Conservation (phyloP, 2,329 filamentous ascomycete genomes). For the Aspergillus sergii region DNA sequence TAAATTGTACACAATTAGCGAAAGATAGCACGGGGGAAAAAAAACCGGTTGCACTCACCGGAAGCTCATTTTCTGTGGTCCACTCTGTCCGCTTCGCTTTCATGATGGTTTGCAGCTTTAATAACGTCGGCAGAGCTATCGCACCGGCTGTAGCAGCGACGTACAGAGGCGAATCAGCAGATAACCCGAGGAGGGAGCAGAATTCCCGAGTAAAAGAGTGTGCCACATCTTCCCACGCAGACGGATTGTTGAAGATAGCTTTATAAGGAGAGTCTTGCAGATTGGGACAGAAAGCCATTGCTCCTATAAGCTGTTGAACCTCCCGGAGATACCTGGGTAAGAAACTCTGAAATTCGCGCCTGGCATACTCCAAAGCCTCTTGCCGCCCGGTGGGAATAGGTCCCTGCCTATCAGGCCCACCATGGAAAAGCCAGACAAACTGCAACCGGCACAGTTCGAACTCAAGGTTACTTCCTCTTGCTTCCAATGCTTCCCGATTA, state of each 20-base stretch:
- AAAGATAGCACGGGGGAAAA: conserved; percentile 24
- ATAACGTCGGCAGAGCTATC: conserved; percentile 83
- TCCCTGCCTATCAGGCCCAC: conserved; percentile 59
- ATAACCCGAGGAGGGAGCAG: conserved; percentile 86
- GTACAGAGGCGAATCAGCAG: conserved; percentile 89
- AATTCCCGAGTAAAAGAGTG: conserved; percentile 92
- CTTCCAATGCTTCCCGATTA: conserved; percentile 72
- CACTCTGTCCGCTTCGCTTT: conserved; percentile 89
- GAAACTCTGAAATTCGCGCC: conserved; percentile 73
- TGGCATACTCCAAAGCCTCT: conserved; percentile 74
- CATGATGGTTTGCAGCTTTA: conserved; percentile 87
- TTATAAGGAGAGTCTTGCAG: conserved; percentile 76
- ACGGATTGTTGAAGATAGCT: conserved; percentile 72
- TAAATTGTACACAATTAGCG: conserved; percentile 26
- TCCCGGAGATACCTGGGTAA: conserved; percentile 74
- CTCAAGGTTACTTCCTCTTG: conserved; percentile 86
- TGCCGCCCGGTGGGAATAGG: conserved; percentile 33
- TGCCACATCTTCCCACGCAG: conserved; percentile 80
- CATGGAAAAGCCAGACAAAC: conserved; percentile 84
- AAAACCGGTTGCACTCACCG: conserved; percentile 59
- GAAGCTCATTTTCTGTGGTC: conserved; percentile 88
- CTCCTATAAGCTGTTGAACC: conserved; percentile 77
- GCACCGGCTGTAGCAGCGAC: conserved; percentile 89
- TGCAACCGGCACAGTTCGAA: conserved; percentile 91
- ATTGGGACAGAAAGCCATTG: conserved; percentile 78